Evolutionary conservation across 2,329 filamentous ascomycete genomes (phyloP), one percentile per base, ranked within the genome.

Genomic region (Ceratocystis huliohia): DNA sequence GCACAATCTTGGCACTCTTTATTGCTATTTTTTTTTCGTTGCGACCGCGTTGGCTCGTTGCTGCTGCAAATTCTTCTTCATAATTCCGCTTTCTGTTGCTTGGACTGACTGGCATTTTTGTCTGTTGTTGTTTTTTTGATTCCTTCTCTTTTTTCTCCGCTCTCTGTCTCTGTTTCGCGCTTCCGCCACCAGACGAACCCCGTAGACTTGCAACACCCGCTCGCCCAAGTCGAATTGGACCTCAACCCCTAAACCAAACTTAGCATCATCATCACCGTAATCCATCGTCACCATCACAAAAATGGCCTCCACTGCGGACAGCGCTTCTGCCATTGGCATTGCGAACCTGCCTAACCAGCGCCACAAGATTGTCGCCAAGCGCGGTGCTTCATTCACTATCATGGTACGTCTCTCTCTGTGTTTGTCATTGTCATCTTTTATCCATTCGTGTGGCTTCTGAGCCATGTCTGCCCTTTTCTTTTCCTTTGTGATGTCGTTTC

Each of bases 331-430:
- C 73, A 87, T 88, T 83, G 85, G 85, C 78, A 88, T 88, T 80
- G 85, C 85, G 79, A 88, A 88, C 77, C 78, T 87, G 74, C 85
- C 85, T 72, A 88, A 88, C 79, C 85, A 88, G 81, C 82, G 85
- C 74, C 85, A 88, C 80, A 88, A 88, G 80, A 88, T 88, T 75
- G 85, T 88, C 74, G 83, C 82, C 70, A 86, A 88, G 79, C 88
- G 95, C 80, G 94, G 94, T 80, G 95, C 94, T 74, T 89, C 92
- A 75, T 99, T 99, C 80, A 99, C 94, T 71, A 96, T 99, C 75
- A 99, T 99, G 94, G 94, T 96, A 81, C 70, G 82, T 69, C 37
- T 56, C 46, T 33, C 37, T 56, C 45, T 22, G 37, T 41, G 10
- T 41, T 28, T 57, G 20, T 48, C n/a, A 20, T 25, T 10, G 17